Evolutionary conservation across 495 filamentous ascomycete genomes (phyloP).

Genomic region (Sphaerosporella brunnea): DNA sequence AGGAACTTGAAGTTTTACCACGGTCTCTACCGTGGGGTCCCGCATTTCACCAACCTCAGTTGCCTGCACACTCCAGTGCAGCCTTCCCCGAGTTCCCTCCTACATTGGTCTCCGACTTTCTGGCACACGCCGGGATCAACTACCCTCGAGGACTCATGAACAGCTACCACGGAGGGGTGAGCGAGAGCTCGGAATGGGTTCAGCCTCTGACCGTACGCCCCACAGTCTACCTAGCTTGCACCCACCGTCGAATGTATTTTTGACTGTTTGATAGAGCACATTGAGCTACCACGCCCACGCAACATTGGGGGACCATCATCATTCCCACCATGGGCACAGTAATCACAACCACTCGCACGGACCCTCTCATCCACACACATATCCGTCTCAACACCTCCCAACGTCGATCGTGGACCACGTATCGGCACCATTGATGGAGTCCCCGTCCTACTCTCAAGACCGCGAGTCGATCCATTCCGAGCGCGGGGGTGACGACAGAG

Average conservation of each 20-base stretch:
- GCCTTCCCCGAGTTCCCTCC: slow-evolving; percentile 12
- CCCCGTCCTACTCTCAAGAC: slow-evolving; percentile 24
- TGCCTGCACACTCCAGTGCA: slow-evolving; percentile 17
- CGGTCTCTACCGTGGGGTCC: slow-evolving; percentile 25
- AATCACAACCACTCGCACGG: slow-evolving; percentile 10
- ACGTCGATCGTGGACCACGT: slow-evolving; percentile 4
- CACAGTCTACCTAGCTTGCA: too few relatives aligned
- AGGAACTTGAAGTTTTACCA: slow-evolving; percentile 26
- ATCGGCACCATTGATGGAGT: slow-evolving; percentile 16
- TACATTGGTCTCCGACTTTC: not conserved
- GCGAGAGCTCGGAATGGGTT: not conserved
- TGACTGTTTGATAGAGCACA: slow-evolving; percentile 11
- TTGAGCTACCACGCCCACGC: slow-evolving; percentile 24
- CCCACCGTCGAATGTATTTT: not conserved
- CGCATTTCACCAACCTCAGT: slow-evolving; percentile 17
- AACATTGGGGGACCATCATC: slow-evolving; percentile 13
- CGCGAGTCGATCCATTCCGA: slow-evolving; percentile 9
- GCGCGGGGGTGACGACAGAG: not conserved
- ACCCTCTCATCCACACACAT: slow-evolving; percentile 18
- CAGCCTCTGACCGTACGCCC: not conserved
- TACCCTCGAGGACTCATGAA: not conserved
- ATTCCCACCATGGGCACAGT: slow-evolving; percentile 5
- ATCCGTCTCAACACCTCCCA: slow-evolving; percentile 19
- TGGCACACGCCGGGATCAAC: slow-evolving; percentile 2
- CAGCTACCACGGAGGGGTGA: not conserved